Conservation (phyloP, 371 early-diverging fungal genomes). For the Syncephalis plumigaleata region DNA sequence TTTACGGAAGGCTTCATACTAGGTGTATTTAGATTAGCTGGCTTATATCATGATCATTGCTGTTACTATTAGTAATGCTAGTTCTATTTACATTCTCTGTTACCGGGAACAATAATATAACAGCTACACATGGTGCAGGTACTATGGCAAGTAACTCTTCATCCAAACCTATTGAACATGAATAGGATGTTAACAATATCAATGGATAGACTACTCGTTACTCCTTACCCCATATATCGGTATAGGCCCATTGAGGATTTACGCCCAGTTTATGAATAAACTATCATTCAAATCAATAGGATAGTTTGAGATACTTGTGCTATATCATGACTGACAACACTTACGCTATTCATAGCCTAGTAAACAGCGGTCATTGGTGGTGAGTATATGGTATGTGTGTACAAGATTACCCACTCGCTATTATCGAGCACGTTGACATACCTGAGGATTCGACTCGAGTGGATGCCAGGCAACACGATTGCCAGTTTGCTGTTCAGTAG, state of each 20-base stretch:
- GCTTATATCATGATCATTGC: not conserved
- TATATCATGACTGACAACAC: not conserved
- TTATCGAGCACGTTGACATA: too few relatives aligned
- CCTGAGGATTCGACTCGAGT: slow-evolving; percentile 8
- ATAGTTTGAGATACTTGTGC: too few relatives aligned
- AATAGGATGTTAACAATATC: not conserved
- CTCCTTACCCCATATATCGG: slow-evolving; percentile 7
- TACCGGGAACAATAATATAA: slow-evolving; percentile 59
- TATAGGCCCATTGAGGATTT: slow-evolving; percentile 2
- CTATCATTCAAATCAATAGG: too few relatives aligned
- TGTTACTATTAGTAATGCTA: not conserved
- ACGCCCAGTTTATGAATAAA: slow-evolving; percentile 6
- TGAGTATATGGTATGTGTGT: not conserved
- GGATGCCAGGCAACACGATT: slow-evolving; percentile 5
- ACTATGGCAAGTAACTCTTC: slow-evolving; percentile 58
- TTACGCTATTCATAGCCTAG: too few relatives aligned
- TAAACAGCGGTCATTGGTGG: not conserved
- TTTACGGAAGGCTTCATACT: slow-evolving; percentile 32
- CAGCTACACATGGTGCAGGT: slow-evolving; percentile 59
- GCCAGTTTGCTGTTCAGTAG: too few relatives aligned
- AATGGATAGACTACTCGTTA: not conserved
- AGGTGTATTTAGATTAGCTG: not conserved
- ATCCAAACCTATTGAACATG: slow-evolving; percentile 44
- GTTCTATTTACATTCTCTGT: slow-evolving; percentile 13
- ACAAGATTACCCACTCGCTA: too few relatives aligned